Base-by-base conservation (phyloP, 495 filamentous ascomycete genomes). In the Darksidea phi region DNA sequence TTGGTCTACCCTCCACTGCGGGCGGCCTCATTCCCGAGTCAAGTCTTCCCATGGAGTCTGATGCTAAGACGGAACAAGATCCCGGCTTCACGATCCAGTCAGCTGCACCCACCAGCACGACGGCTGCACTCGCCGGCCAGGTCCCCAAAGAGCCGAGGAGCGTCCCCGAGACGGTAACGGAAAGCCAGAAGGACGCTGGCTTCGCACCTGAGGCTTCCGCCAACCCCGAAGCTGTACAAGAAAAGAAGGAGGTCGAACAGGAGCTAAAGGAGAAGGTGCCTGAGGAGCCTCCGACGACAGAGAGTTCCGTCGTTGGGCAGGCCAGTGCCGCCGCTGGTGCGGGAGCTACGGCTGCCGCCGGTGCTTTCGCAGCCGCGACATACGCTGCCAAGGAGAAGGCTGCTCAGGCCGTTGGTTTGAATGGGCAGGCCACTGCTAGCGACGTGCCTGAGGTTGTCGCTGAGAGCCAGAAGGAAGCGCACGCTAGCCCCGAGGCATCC, bases 11-110 rank as follows among this genome's bases (percentile, higher is more conserved):
- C 15, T 78, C 81, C n/a, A 72, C 86, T 37, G 77, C 80, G 13
- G 78, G 75, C 32, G 86, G 81, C 72, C 74, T 88, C 76, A 93
- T 94, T 63, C 91, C 91, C 10, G 90, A 96, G 75, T 94, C 90
- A 21, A 90, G 88, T 73, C 79, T 95, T 52, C 89, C 89, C 17
- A 88, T 91, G 65, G 80, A 79, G 42, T 66, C 70, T 63, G 57
- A 61, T 63, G 43, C 55, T 64, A 48, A 48, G 65, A 64, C 71
- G 45, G 63, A 75, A 71, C 63, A 69, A 68, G 67, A 85, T 48
- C 75, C 78, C 2, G 83, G 78, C 54, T 79, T 79, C 64, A 79
- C 77, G 15, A 83, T 91, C 62, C 88, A 84, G 64, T 90, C 88
- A 8, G 86, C 82, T 24, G 82, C 79, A 4, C 85, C 89, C 3